Conservation (phyloP, 192 early-diverging fungal species). For the Dissophora globulifera region DNA sequence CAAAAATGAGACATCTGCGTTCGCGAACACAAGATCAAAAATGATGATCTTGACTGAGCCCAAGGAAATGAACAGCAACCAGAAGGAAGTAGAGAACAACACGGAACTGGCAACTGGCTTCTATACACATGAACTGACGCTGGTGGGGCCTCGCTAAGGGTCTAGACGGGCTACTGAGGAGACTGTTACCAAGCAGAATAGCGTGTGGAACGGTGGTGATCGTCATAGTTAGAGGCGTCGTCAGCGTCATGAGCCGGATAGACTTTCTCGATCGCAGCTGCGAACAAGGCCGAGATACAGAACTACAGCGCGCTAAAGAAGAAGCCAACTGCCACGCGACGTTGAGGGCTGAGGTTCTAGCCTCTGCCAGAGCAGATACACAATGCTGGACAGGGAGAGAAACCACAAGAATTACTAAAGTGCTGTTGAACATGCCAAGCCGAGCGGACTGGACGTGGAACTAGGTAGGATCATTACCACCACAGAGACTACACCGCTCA, state of each 20-base stretch:
- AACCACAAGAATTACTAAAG: slow-evolving; percentile 64
- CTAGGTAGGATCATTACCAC: slow-evolving; percentile 4
- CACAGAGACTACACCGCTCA: slow-evolving; percentile 48
- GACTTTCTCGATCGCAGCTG: slow-evolving; percentile 28
- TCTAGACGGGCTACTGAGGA: slow-evolving; percentile 64
- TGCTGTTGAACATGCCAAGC: slow-evolving; percentile 54
- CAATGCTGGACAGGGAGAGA: slow-evolving; percentile 59
- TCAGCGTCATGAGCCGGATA: background rate
- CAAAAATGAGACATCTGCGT: no score
- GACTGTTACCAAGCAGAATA: slow-evolving; percentile 52
- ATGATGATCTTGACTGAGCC: no score
- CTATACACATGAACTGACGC: slow-evolving; percentile 71
- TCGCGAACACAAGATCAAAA: no score
- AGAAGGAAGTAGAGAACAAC: slow-evolving; percentile 64
- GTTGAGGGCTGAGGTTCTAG: slow-evolving; percentile 54
- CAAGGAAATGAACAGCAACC: slow-evolving; percentile 64
- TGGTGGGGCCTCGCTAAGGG: slow-evolving; percentile 64
- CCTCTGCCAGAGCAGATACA: slow-evolving; percentile 63
- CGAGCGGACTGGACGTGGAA: slow-evolving; percentile 26
- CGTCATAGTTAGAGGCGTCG: slow-evolving; percentile 13
- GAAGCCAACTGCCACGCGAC: slow-evolving; percentile 67
- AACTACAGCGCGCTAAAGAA: slow-evolving; percentile 62
- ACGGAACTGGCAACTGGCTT: slow-evolving; percentile 70
- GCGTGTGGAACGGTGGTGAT: slow-evolving; percentile 24
- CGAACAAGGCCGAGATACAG: slow-evolving; percentile 31